Evolutionary conservation across 2,329 filamentous ascomycete species (phyloP).

Genomic region (Ophiocordyceps australis): DNA sequence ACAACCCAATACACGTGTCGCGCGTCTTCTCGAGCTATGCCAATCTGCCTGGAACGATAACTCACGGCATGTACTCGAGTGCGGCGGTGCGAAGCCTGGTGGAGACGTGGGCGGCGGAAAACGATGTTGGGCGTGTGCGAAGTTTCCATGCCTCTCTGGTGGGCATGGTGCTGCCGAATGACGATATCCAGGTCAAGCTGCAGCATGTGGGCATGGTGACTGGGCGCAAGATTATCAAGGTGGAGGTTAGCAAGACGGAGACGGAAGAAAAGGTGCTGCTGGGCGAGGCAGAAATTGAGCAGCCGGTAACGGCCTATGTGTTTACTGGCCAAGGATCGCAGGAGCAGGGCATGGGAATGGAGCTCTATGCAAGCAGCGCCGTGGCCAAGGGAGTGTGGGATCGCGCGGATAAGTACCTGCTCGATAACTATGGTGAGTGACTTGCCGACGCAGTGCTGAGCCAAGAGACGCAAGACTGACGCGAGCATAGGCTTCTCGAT

Average conservation of each 20-base stretch:
- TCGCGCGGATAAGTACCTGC: constrained; percentile 89
- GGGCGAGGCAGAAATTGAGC: constrained; percentile 92
- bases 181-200: constrained; percentile 84
- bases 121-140: constrained; percentile 90
- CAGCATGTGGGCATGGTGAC: constrained; percentile 96
- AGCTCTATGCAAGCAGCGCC: constrained; percentile 80
- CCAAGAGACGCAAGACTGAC: neutral
- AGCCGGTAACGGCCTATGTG: constrained; percentile 90
- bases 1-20: constrained; percentile 97
- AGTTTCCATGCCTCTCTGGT: constrained; percentile 94
- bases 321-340: constrained; percentile 98
- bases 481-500: constrained; percentile 61
- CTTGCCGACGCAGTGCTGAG: constrained; percentile 1
- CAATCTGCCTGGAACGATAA: constrained; percentile 90
- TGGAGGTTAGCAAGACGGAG: constrained; percentile 89
- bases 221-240: constrained; percentile 98
- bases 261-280: constrained; percentile 92
- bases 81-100: constrained; percentile 89
- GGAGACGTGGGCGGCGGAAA: constrained; percentile 97
- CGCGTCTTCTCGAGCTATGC: constrained; percentile 93
- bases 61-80: constrained; percentile 98
- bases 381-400: constrained; percentile 98
- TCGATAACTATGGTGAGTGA: constrained; percentile 93
- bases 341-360: constrained; percentile 99
- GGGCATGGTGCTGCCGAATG: constrained; percentile 97